Conservation (phyloP, 768 basidiomycete species). For the Pleurotus tuber-regium region DNA sequence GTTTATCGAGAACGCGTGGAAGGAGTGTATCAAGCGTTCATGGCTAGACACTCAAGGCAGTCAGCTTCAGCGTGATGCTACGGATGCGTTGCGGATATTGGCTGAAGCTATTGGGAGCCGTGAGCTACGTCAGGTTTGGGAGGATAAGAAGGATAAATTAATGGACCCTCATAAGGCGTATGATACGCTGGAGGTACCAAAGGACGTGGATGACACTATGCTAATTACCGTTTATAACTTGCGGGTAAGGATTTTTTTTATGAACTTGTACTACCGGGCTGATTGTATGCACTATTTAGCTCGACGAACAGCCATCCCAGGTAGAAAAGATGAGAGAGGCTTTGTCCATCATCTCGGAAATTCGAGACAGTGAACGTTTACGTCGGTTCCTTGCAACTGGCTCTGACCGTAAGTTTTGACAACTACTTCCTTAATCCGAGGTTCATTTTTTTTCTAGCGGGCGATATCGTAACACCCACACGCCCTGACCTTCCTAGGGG, state of each 20-base stretch:
- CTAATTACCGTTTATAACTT: conserved; percentile 68
- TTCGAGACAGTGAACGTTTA: conserved; percentile 69
- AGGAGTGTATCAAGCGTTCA: conserved; percentile 48
- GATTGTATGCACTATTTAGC: conserved; percentile 32
- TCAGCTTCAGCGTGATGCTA: conserved; percentile 49
- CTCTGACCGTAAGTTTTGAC: conserved; percentile 61
- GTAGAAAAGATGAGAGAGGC: conserved; percentile 72
- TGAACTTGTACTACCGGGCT: not conserved
- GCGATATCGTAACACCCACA: conserved; percentile 51
- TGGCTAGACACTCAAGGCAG: conserved; percentile 54
- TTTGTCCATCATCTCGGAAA: conserved; percentile 69
- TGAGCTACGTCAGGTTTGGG: conserved; percentile 48
- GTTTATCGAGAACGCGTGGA: conserved; percentile 74
- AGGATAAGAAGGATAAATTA: conserved; percentile 46
- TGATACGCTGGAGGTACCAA: conserved; percentile 63
- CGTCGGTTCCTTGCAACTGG: conserved; percentile 64
- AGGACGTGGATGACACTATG: conserved; percentile 76
- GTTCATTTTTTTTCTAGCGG: conserved; percentile 44
- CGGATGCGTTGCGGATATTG: conserved; percentile 66
- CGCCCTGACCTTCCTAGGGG: conserved; percentile 77
- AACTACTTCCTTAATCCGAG: not conserved
- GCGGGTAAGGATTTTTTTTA: conserved; percentile 46
- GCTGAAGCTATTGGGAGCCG: conserved; percentile 61
- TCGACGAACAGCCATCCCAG: conserved; percentile 70
- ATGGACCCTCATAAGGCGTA: conserved; percentile 77